phyloP scores from a whole-genome alignment of 2,329 filamentous ascomycete genomes.

The Phoma sp. region DNA sequence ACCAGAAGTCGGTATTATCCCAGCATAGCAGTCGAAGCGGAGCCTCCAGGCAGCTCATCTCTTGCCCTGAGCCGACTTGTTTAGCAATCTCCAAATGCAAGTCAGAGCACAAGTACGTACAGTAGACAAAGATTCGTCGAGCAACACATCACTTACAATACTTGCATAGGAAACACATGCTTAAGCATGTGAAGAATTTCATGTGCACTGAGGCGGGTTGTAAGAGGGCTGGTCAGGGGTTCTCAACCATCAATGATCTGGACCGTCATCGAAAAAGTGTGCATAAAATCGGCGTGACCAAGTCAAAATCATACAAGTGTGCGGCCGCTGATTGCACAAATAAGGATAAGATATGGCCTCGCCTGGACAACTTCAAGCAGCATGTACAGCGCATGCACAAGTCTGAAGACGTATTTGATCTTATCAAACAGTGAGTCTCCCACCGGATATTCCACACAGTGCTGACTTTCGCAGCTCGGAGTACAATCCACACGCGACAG shows the following conservation, averaged over 20 bases:
- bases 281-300: slow-evolving; percentile 61
- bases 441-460: neutral
- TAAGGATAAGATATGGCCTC: slow-evolving; percentile 75
- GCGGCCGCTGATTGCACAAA: slow-evolving; percentile 61
- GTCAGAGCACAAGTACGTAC: slow-evolving; percentile 47
- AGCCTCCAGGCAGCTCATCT: slow-evolving; percentile 18
- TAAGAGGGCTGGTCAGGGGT: slow-evolving; percentile 64
- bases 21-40: slow-evolving; percentile 34
- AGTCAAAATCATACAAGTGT: slow-evolving; percentile 62
- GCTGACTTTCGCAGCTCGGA: slow-evolving; percentile 37
- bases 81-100: slow-evolving; percentile 36
- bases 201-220: slow-evolving; percentile 67
- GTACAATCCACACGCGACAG: slow-evolving; percentile 13
- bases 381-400: slow-evolving; percentile 75
- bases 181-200: slow-evolving; percentile 72
- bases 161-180: slow-evolving; percentile 72
- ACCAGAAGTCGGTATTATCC: slow-evolving; percentile 28
- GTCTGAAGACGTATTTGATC: slow-evolving; percentile 50
- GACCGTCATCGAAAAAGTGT: slow-evolving; percentile 77
- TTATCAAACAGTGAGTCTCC: slow-evolving; percentile 55
- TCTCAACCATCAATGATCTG: slow-evolving; percentile 81
- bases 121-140: neutral
- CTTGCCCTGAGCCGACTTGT: slow-evolving; percentile 28
- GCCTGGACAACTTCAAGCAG: slow-evolving; percentile 84
- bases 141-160: slow-evolving; percentile 15